Evolutionary conservation across 2,329 filamentous ascomycete species (phyloP).

Genomic region (Botrytis porri): DNA sequence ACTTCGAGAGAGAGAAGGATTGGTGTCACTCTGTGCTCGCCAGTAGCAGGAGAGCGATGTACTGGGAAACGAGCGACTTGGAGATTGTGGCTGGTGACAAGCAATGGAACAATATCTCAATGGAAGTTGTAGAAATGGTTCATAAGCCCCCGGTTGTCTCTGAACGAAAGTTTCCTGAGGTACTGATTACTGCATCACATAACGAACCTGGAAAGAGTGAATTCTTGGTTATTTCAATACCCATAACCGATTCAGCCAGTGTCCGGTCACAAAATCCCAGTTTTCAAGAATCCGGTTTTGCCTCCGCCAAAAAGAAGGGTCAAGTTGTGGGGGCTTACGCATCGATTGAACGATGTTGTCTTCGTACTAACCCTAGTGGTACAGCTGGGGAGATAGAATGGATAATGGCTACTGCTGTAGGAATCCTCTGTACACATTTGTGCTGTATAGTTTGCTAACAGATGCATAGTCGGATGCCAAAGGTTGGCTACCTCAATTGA

Average conservation of each 20-base stretch:
- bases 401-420: conserved; percentile 72
- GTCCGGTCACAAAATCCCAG: conserved; percentile 28
- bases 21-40: conserved; percentile 57
- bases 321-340: conserved; percentile 59
- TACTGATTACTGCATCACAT: conserved; percentile 56
- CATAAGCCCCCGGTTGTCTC: conserved; percentile 53
- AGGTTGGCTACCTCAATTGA: conserved; percentile 61
- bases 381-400: conserved; percentile 55
- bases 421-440: background rate
- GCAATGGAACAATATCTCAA: conserved; percentile 48
- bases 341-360: conserved; percentile 58
- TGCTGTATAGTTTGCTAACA: background rate
- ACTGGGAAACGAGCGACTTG: conserved; percentile 47
- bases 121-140: conserved; percentile 61
- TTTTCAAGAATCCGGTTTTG: background rate
- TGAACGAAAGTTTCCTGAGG: conserved; percentile 62
- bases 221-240: conserved; percentile 57
- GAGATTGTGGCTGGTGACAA: conserved; percentile 41
- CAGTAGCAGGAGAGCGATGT: conserved; percentile 40
- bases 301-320: conserved; percentile 43
- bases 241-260: conserved; percentile 46
- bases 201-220: conserved; percentile 40
- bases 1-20: conserved; percentile 53
- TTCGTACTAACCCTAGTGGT: conserved; percentile 25
- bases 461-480: conserved; percentile 51